Evolutionary conservation across 2,329 filamentous ascomycete species (phyloP), one percentile per base, ranked within the genome.

Genomic region (Ascochyta pisi): DNA sequence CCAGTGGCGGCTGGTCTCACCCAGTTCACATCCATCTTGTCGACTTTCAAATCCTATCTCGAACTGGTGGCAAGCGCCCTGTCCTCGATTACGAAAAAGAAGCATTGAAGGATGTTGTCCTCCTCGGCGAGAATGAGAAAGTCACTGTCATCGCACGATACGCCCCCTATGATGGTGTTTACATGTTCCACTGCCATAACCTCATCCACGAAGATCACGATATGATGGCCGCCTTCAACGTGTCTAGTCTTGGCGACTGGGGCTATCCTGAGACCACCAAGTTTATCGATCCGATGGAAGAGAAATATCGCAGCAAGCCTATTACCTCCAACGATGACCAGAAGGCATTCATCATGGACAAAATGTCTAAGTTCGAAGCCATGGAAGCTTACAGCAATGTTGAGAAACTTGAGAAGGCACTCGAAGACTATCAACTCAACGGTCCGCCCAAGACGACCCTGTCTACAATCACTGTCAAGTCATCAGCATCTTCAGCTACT

Each of bases 21-120:
- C 84, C 83, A 0, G 73, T 79, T 23, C 84, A 87, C 68, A 80
- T 87, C 42, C 85, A 87, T 62, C 76, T 87, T 2, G 79, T 87
- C 53, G 84, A 86, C 63, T 83, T 87, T 71, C 79, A 82, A 52
- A 78, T 87, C 42, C 62, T 86, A 19, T 76, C 73, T 6, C 82
- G 84, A 16, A 78, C 69, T 0, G 79, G 80, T 8, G 77, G 77
- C 6, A 71, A 74, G 15, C 66, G 69, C 6, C 64, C 69, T 16
- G 79, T 86, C 3, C 69, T 79, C 50, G 75, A 79, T 0, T 86
- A 86, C 62, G 84, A 87, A 69, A 75, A 76, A 1, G 79, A 77
- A 3, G 83, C 81, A 0, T 76, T 86, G 7, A 86, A 86, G 71
- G 84, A 86, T 59, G 82, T 85, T 1, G 83, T 86, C 2, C 81